Evolutionary conservation across 1,139 yeast genomes (phyloP), one percentile per base, ranked within the genome.

Genomic region (Candida gigantensis): DNA sequence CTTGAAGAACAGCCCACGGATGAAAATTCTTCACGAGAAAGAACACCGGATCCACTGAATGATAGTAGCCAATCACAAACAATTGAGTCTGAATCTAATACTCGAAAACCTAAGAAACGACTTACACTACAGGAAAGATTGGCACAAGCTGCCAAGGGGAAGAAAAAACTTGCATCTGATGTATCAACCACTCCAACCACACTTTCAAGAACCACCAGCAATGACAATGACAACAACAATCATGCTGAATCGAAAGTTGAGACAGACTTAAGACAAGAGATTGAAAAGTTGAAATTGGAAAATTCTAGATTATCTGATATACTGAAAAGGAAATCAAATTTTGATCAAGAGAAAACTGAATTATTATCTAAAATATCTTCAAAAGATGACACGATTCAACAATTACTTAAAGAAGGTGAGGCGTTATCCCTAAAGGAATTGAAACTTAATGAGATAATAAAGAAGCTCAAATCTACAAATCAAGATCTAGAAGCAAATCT

Each of bases 121-220:
- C 62, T 84, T 30, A 75, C 94, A 0, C 65, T 86, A 49, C 90
- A 87, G 52, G 95, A 88, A 51, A 66, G 96, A 45, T 66, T 88
- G 40, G 94, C 94, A 1, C 61, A 81, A 48, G 96, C 96, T 1
- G 89, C 90, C 4, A 78, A 77, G 48, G 68, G 75, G 3, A 71
- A 65, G 32, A 59, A 57, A 34, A 56, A 51, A 32, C 34, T 42
- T 2, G 38, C 44, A 6, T 29, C 45, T 13, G 37, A 30, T 7
- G 29, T 35, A 11, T 14, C 42, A n/a, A 33, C 42, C 2, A 26
- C 41, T 6, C 39, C 45, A 3, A 29, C 24, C n/a, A 12, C 20
- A 26, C 31, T 29, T 8, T 30, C 41, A 4, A 37, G 30, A 24
- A 33, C 29, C 4, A 21, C 34, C 2, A 32, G 38, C 17, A 27